Evolutionary conservation across 2,329 filamentous ascomycete species (phyloP), one percentile per base, ranked within the genome.

Genomic region (Talaromyces funiculosus): DNA sequence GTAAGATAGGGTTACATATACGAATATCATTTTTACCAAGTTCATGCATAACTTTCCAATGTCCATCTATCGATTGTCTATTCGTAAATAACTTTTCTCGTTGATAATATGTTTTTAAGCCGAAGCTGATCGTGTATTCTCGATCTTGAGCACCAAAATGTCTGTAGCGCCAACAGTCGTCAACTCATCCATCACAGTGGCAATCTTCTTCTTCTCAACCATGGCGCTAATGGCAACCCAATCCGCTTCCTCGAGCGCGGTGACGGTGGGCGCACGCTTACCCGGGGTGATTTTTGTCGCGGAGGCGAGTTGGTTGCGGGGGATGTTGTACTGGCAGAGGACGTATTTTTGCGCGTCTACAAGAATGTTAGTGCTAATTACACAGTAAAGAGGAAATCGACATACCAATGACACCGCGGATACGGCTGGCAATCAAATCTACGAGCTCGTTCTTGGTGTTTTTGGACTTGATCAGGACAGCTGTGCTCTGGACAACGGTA

Each of bases 221-320:
- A 97, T 97, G 54, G 87, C 87, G 72, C 86, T 90, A 64, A 97
- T 89, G n/a, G 93, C 92, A 37, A 97, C 91, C 93, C 93, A 97
- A 58, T 87, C 90, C 60, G 90, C 86, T 71, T 90, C 89, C 67
- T 97, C 93, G 3, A 99, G 81, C 16, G 89, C 81, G n/a, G 90
- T 97, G 67, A 97, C 83, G 2, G 93, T 97, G 2, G 94, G 90
- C 2, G 94, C 92, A 55, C 94, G 89, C 80, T 94, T 96, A 64
- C 94, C 94, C 0, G 94, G 94, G 0, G 94, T 97, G 72, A 97
- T 90, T 67, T 83, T 83, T 51, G 83, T 85, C 8, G 90, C 92
- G 33, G 80, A 78, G 7, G 81, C 70, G 60, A 99, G 84, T 58
- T 84, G 83, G 53, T 77, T 73, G 63, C 92, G 86, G 67, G 90